Percentiles rank a stretch among this genome's conserved stretches.
Evolutionary conservation across 441 rosid genomes (phyloP).

Genomic region (Mallotus repandus): DNA sequence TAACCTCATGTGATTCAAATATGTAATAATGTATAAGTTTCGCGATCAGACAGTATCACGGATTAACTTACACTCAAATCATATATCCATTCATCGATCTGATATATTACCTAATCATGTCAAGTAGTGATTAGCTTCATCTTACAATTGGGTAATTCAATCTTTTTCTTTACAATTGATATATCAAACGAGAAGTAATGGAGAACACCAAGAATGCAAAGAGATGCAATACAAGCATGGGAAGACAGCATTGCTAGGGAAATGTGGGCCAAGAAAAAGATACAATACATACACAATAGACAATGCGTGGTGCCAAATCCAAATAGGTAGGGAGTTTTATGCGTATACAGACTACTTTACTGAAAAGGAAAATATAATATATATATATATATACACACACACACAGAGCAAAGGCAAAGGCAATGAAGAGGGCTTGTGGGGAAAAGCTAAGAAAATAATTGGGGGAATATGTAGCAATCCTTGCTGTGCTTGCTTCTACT

Average conservation of each 20-base stretch:
- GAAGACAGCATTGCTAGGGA: constrained; percentile 7
- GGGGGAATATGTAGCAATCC: constrained; percentile 43
- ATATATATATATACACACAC: too few relatives aligned
- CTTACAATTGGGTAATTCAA: not conserved
- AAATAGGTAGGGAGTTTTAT: constrained; percentile 19
- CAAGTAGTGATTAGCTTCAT: not conserved
- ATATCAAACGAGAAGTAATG: constrained; percentile 1
- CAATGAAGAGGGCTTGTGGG: constrained; percentile 23
- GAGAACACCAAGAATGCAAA: constrained; percentile 5
- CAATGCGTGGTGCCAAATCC: constrained; percentile 29
- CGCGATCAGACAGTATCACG: too few relatives aligned
- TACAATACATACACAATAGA: constrained; percentile 2
- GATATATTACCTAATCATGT: not conserved
- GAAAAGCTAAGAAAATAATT: constrained; percentile 32
- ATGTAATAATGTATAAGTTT: too few relatives aligned
- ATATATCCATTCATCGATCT: not conserved
- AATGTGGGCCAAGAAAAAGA: constrained; percentile 10
- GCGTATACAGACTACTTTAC: constrained; percentile 26
- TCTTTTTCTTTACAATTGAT: not conserved
- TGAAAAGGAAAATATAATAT: constrained; percentile 18
- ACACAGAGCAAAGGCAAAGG: constrained; percentile 7
- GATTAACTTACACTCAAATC: too few relatives aligned
- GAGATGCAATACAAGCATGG: not conserved
- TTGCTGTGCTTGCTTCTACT: constrained; percentile 66
- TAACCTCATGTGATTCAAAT: too few relatives aligned